Percentiles rank a stretch among this genome's conserved stretches.
phyloP scores from a whole-genome alignment of 1,284 basidiomycete genomes.

The Boletus sp. region DNA sequence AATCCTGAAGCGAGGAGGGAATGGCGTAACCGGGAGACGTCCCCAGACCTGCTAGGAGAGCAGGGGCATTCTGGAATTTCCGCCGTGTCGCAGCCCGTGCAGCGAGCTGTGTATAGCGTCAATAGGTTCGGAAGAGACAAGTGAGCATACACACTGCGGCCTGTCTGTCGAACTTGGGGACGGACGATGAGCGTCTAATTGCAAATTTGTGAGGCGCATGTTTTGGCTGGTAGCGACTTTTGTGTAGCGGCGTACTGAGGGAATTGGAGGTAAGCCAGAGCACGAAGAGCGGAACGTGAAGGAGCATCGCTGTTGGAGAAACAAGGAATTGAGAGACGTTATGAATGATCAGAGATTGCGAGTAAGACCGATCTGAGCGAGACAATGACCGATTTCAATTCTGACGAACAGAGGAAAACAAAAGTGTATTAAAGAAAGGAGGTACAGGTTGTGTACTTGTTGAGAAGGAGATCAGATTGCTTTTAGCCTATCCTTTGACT shows the following conservation, averaged over 20 bases:
- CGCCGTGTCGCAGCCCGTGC: conserved; percentile 11
- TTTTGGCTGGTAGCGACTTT: neutral
- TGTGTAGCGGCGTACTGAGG: conserved; percentile 17
- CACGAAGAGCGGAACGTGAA: conserved; percentile 4
- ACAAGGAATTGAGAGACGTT: neutral
- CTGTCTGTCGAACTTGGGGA: conserved; percentile 5
- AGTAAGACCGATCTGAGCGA: conserved; percentile 6
- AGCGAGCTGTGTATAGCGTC: conserved; percentile 13
- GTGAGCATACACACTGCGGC: conserved; percentile 9
- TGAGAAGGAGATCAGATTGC: conserved; percentile 11
- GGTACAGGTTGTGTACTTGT: neutral
- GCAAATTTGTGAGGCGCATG: neutral
- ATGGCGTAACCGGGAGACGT: conserved; percentile 12
- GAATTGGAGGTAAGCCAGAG: conserved; percentile 11
- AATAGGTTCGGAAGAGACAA: neutral
- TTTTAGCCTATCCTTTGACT: conserved; percentile 20
- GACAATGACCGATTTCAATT: conserved; percentile 6
- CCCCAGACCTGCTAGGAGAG: conserved; percentile 12
- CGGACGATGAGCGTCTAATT: neutral
- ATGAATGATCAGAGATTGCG: conserved; percentile 10
- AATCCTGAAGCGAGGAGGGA: conserved; percentile 14
- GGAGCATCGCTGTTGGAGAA: conserved; percentile 12
- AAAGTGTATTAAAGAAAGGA: conserved; percentile 13
- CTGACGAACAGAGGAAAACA: neutral
- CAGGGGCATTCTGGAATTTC: conserved; percentile 23